Evolutionary conservation across 768 basidiomycete species (phyloP).

Genomic region (Agaricus sinodeliciosus): DNA sequence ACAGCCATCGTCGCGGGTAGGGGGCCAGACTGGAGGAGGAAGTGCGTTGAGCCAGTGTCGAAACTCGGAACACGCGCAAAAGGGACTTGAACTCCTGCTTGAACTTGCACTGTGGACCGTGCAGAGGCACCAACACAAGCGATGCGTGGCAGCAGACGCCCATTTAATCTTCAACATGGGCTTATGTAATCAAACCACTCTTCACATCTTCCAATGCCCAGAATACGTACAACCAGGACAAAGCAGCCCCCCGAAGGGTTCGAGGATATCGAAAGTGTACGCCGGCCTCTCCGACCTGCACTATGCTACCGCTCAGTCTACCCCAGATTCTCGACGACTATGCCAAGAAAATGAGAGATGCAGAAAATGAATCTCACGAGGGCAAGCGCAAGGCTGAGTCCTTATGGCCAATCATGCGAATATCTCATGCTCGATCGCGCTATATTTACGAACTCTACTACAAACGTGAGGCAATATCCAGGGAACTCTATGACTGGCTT

Average conservation of each 20-base stretch:
- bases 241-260: constrained; percentile 94
- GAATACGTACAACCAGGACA: constrained; percentile 87
- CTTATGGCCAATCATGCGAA: constrained; percentile 97
- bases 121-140: constrained; percentile 5
- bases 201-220: constrained; percentile 60
- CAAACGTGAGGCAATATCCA: constrained; percentile 92
- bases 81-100: neutral
- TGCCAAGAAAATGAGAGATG: constrained; percentile 98
- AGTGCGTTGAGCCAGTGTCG: neutral
- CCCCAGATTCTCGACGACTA: constrained; percentile 92
- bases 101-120: neutral
- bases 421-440: constrained; percentile 91
- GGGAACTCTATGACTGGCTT: constrained; percentile 94
- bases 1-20: constrained; percentile 47
- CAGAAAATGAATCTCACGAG: constrained; percentile 97
- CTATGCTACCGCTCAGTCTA: constrained; percentile 3
- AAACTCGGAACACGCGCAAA: constrained; percentile 14
- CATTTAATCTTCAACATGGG: neutral
- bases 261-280: constrained; percentile 83
- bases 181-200: constrained; percentile 17
- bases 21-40: neutral
- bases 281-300: constrained; percentile 15
- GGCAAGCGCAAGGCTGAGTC: constrained; percentile 94
- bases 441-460: constrained; percentile 99
- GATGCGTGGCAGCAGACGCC: neutral